Percentiles rank a stretch among this genome's conserved stretches.
phyloP scores from a whole-genome alignment of 177 flowering plant species.

The Telopea speciosissima region DNA sequence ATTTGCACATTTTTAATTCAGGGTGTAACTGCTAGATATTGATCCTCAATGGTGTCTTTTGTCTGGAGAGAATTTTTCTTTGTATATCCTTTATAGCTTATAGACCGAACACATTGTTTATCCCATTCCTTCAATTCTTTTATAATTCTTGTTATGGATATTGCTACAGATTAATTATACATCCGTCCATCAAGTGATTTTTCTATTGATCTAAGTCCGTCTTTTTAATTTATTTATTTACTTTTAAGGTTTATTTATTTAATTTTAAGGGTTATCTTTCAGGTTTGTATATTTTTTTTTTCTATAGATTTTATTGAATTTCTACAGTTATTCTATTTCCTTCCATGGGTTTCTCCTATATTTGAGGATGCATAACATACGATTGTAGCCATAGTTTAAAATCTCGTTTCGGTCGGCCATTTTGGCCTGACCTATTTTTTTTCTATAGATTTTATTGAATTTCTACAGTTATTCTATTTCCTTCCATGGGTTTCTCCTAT shows the following conservation, averaged over 20 bases:
- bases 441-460: too few relatives aligned
- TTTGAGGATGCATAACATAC: neutral
- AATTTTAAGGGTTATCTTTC: neutral
- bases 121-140: too few relatives aligned
- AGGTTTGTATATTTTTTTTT: neutral
- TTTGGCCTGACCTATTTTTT: too few relatives aligned
- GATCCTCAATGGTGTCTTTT: neutral
- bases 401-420: too few relatives aligned
- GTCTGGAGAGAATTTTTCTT: neutral
- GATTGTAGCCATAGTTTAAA: too few relatives aligned
- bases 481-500: too few relatives aligned
- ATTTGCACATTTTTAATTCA: constrained; percentile 53
- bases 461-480: too few relatives aligned
- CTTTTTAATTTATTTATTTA: too few relatives aligned
- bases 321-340: neutral
- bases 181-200: neutral
- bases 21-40: constrained; percentile 19
- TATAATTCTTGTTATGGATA: neutral
- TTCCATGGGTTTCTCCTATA: too few relatives aligned
- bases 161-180: neutral
- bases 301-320: too few relatives aligned
- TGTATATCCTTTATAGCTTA: neutral
- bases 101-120: neutral
- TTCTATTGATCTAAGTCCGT: neutral
- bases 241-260: too few relatives aligned